Conservation (phyloP, 2,329 filamentous ascomycete species). For the Calonectria ilicicola region DNA sequence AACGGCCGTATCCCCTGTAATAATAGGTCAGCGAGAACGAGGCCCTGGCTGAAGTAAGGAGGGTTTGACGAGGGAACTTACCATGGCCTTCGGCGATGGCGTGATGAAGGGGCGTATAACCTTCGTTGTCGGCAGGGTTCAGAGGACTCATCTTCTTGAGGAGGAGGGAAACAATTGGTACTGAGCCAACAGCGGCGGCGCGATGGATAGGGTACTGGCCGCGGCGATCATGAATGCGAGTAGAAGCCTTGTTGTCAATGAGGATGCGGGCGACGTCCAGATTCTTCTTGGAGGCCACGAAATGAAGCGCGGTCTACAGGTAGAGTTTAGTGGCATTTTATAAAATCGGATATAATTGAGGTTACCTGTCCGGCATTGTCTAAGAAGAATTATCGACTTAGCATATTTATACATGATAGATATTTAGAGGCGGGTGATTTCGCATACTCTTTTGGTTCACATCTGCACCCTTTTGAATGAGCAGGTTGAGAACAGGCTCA, state of each 20-base stretch:
- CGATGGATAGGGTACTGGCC: slow-evolving; percentile 94
- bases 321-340: background rate
- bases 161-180: slow-evolving; percentile 86
- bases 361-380: slow-evolving; percentile 74
- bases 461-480: slow-evolving; percentile 78
- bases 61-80: slow-evolving; percentile 43
- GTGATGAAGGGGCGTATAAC: slow-evolving; percentile 92
- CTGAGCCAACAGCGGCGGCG: slow-evolving; percentile 88
- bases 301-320: slow-evolving; percentile 82
- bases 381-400: slow-evolving; percentile 43
- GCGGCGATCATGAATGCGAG: slow-evolving; percentile 84
- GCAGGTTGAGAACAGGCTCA: slow-evolving; percentile 74
- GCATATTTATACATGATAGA: background rate
- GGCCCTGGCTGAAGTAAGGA: background rate
- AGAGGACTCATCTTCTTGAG: slow-evolving; percentile 83
- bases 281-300: slow-evolving; percentile 90
- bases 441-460: slow-evolving; percentile 76
- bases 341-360: background rate
- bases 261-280: slow-evolving; percentile 84
- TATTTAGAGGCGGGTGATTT: slow-evolving; percentile 19
- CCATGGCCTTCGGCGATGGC: slow-evolving; percentile 81
- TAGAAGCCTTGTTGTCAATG: slow-evolving; percentile 80
- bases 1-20: slow-evolving; percentile 81
- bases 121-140: slow-evolving; percentile 84
- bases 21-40: background rate